Evolutionary conservation across 2,329 filamentous ascomycete species (phyloP).

Genomic region (Arachnopeziza araneosa): DNA sequence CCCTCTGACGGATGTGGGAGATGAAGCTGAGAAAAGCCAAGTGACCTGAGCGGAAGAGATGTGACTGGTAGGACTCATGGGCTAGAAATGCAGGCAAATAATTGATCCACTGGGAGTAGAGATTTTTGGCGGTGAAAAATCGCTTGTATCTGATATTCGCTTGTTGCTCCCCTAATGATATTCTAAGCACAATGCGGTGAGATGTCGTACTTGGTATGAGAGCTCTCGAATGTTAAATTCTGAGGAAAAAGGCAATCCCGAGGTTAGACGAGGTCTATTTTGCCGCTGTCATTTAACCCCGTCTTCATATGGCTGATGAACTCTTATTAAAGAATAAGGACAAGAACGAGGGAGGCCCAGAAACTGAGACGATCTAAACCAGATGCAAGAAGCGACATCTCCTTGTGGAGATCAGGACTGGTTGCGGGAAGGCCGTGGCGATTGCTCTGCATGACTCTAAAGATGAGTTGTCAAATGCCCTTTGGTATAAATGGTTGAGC

Average conservation of each 20-base stretch:
- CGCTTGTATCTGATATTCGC: not conserved
- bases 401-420: not conserved
- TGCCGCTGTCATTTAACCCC: constrained; percentile 12
- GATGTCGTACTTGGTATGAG: not conserved
- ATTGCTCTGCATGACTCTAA: not conserved
- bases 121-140: not conserved
- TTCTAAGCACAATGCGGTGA: not conserved
- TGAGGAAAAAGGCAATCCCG: not conserved
- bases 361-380: not conserved
- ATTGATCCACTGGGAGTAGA: not conserved
- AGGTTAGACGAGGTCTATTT: constrained; percentile 4
- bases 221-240: not conserved
- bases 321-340: too few relatives aligned
- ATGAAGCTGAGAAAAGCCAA: not conserved
- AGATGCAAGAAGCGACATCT: not conserved
- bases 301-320: not conserved
- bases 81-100: too few relatives aligned
- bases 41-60: not conserved
- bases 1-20: not conserved
- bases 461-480: not conserved
- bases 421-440: not conserved
- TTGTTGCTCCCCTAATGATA: not conserved
- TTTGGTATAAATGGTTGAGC: not conserved
- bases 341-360: not conserved
- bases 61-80: too few relatives aligned